Percentiles rank a stretch among this genome's conserved stretches.
Evolutionary conservation across 495 filamentous ascomycete genomes (phyloP).

Genomic region (Hyaloscypha finlandica): DNA sequence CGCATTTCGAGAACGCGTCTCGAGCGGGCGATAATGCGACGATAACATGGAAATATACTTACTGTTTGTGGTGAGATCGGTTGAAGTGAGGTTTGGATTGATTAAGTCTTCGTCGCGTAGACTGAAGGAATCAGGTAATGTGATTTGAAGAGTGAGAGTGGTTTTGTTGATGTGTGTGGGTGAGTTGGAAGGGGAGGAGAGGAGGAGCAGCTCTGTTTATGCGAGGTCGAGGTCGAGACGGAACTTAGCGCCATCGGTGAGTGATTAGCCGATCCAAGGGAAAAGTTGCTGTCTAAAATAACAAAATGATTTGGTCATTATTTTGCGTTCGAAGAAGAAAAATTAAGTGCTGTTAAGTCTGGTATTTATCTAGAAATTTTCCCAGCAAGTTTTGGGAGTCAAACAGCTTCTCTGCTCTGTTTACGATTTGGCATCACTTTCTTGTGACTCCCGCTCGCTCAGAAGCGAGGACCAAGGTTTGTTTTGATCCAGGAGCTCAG

Average conservation of each 20-base stretch:
- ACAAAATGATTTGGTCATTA: neutral
- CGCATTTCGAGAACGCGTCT: conserved; percentile 28
- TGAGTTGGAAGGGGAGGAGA: conserved; percentile 18
- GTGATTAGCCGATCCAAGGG: conserved; percentile 22
- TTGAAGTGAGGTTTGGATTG: conserved; percentile 5
- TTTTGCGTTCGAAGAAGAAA: conserved; percentile 7
- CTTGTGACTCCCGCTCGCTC: neutral
- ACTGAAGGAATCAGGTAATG: conserved; percentile 1
- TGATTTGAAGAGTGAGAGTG: conserved; percentile 10
- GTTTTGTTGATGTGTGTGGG: conserved; percentile 17
- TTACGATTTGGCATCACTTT: neutral
- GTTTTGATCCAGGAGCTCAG: neutral
- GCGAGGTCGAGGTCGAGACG: conserved; percentile 3
- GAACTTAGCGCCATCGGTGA: conserved; percentile 2
- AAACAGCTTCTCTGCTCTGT: neutral
- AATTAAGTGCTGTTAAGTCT: neutral
- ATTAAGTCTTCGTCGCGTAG: conserved; percentile 19
- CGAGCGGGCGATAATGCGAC: conserved; percentile 21
- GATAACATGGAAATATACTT: conserved; percentile 26
- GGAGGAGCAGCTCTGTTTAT: conserved; percentile 18
- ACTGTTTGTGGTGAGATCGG: conserved; percentile 19
- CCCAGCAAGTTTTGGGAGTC: neutral
- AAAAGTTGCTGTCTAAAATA: conserved; percentile 12
- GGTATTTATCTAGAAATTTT: neutral
- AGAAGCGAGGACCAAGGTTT: conserved; percentile 4